These are phyloP conservation scores for Diaporthe sp. DNA, from an alignment of 2,329 filamentous ascomycete species.

Conservation along the genomic window DNA sequence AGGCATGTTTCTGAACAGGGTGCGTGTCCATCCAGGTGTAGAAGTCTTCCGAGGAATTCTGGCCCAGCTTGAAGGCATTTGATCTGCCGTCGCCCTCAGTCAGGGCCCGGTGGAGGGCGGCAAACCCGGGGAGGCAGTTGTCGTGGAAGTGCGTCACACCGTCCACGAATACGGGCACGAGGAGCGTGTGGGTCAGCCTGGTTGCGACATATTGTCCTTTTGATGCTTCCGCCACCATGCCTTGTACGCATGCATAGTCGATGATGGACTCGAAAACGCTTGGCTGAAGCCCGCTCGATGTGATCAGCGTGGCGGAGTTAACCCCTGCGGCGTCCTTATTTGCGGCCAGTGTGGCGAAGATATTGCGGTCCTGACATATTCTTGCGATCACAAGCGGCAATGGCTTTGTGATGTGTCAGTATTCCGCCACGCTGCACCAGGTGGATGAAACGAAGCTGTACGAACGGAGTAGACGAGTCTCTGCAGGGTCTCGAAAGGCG, in stretches of 20 bases:
- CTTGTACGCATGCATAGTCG: background rate
- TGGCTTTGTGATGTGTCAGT: background rate
- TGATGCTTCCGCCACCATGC: background rate
- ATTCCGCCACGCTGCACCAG: background rate
- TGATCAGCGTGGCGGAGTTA: background rate
- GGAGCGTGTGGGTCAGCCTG: background rate
- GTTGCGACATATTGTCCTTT: background rate
- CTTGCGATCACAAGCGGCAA: background rate
- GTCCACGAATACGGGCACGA: background rate
- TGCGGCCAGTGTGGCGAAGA: background rate
- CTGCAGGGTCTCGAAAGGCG: constrained; percentile 8
- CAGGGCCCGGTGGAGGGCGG: background rate
- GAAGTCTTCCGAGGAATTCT: background rate
- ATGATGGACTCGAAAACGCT: constrained; percentile 1
- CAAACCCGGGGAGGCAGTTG: background rate
- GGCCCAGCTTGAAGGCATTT: background rate
- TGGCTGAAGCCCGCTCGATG: background rate
- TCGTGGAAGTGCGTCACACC: constrained; percentile 1
- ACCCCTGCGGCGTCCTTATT: background rate
- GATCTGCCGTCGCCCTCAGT: background rate
- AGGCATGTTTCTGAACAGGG: constrained; percentile 37
- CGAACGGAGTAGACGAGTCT: background rate
- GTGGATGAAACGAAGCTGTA: background rate
- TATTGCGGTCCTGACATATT: background rate
- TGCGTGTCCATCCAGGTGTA: background rate